Evolutionary conservation across 345 rosid genomes (phyloP).

Genomic region (Cardamine resedifolia): DNA sequence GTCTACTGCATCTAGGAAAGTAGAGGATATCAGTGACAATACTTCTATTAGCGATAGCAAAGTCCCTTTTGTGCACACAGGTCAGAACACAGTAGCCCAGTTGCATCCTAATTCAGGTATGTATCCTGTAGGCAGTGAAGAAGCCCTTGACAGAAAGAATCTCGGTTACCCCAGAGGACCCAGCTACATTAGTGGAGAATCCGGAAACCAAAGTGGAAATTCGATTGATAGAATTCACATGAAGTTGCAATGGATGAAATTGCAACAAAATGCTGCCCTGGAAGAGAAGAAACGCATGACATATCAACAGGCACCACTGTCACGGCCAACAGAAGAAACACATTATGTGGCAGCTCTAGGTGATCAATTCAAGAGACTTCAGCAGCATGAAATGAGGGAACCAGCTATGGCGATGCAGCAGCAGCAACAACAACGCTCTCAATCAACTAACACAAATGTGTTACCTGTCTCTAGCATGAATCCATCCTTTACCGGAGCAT

Average conservation of each 20-base stretch:
- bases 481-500: slow-evolving; percentile 51
- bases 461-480: slow-evolving; percentile 51
- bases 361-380: slow-evolving; percentile 58
- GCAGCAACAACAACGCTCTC: slow-evolving; percentile 29
- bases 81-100: slow-evolving; percentile 47
- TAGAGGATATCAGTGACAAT: slow-evolving; percentile 61
- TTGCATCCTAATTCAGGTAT: slow-evolving; percentile 47
- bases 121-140: slow-evolving; percentile 44
- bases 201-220: slow-evolving; percentile 46
- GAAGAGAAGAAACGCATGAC: slow-evolving; percentile 58
- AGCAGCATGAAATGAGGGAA: slow-evolving; percentile 64
- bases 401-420: slow-evolving; percentile 75
- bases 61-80: slow-evolving; percentile 30
- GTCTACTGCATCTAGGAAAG: slow-evolving; percentile 49
- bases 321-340: slow-evolving; percentile 53
- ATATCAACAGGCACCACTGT: slow-evolving; percentile 51
- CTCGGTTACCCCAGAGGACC: slow-evolving; percentile 54
- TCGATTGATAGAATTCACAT: slow-evolving; percentile 56
- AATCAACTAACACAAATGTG: slow-evolving; percentile 53
- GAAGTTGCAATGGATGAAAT: slow-evolving; percentile 60
- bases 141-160: slow-evolving; percentile 61
- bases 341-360: slow-evolving; percentile 46
- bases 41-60: slow-evolving; percentile 40
- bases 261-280: slow-evolving; percentile 46
- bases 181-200: slow-evolving; percentile 39